Evolutionary conservation across 208 protist species (phyloP).

Genomic region (Acanthamoeba polyphaga): DNA sequence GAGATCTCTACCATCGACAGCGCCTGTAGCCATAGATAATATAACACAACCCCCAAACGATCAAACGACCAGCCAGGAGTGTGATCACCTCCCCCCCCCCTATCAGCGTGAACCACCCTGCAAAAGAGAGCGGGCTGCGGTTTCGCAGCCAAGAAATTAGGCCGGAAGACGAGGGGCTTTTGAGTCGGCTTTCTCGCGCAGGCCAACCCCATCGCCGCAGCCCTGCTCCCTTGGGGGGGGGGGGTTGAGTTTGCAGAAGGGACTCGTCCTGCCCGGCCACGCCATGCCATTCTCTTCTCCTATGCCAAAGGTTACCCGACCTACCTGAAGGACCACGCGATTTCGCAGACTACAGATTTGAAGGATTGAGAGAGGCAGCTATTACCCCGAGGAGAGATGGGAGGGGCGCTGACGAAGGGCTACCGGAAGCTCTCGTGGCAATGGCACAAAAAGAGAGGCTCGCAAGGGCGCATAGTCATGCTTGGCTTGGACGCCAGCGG

Average conservation of each 20-base stretch:
- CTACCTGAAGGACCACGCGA: no score
- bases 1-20: no score
- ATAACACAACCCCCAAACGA: no score
- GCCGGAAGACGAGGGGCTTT: background rate
- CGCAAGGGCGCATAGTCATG: conserved; percentile 5
- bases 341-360: no score
- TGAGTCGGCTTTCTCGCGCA: background rate
- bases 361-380: no score
- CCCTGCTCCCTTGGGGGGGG: background rate
- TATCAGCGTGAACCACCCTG: background rate
- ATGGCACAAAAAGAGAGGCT: background rate
- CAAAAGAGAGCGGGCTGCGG: background rate
- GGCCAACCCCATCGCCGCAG: background rate
- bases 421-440: background rate
- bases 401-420: background rate
- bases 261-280: no score
- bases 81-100: no score
- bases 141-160: background rate
- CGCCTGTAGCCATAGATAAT: no score
- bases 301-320: no score
- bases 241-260: no score
- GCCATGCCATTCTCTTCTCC: background rate
- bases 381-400: background rate
- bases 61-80: no score
- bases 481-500: conserved; percentile 25